Conservation (phyloP, 2,329 filamentous ascomycete species). For the Aspergillus floridensis region DNA sequence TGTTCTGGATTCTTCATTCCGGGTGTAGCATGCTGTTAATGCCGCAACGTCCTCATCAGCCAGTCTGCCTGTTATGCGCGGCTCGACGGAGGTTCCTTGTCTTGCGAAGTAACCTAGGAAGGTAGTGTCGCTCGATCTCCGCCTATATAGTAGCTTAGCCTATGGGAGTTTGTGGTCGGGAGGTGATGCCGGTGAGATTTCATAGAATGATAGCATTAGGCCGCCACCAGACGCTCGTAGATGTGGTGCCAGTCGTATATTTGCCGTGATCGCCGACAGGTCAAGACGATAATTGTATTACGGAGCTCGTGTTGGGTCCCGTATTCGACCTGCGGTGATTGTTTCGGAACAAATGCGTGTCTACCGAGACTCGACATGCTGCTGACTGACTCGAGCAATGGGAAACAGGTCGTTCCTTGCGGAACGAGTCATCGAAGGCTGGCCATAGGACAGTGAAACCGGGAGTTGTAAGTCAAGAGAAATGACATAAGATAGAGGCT, state of each 20-base stretch:
- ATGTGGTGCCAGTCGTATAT: neutral
- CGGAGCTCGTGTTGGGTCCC: neutral
- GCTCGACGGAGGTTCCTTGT: neutral
- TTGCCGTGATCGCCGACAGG: neutral
- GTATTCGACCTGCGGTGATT: neutral
- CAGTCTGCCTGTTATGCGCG: neutral
- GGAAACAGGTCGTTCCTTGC: neutral
- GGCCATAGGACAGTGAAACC: slow-evolving; percentile 1
- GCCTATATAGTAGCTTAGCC: neutral
- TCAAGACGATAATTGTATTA: neutral
- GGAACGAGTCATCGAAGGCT: neutral
- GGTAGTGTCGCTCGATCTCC: neutral
- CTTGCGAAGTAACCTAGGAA: neutral
- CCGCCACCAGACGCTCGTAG: neutral
- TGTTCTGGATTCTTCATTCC: neutral
- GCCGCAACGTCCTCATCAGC: neutral
- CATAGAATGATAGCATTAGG: neutral
- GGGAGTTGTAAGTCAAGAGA: neutral
- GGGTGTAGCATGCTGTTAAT: neutral
- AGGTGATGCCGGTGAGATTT: neutral
- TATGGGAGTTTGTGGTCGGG: neutral
- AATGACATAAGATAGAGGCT: neutral
- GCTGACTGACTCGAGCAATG: neutral
- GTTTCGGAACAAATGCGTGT: neutral
- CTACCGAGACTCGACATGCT: neutral